Percentiles rank a stretch among this genome's conserved stretches.
Conservation (phyloP, 176 grass and related monocot genomes). For the Microstegium vimineum region DNA sequence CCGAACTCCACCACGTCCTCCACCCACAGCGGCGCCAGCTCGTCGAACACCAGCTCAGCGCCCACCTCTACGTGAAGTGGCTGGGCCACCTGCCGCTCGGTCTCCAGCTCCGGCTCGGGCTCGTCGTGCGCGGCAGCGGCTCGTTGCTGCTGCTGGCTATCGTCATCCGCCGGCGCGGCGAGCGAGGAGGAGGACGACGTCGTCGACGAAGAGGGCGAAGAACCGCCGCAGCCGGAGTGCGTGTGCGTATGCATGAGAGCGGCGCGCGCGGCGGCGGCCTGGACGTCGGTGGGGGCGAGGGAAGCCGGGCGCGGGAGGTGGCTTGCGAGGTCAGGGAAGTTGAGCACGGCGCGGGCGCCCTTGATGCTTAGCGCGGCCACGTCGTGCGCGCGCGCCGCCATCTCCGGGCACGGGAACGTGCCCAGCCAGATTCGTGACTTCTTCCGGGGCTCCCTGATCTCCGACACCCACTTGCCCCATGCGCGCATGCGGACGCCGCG, state of each 20-base stretch:
- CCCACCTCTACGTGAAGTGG: not conserved
- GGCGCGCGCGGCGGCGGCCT: slow-evolving; percentile 72
- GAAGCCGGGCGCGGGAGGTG: slow-evolving; percentile 52
- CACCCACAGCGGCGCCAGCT: slow-evolving; percentile 54
- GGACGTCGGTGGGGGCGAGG: slow-evolving; percentile 68
- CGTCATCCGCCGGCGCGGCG: not conserved
- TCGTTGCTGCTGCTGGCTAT: too few relatives aligned
- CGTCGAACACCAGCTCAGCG: slow-evolving; percentile 53
- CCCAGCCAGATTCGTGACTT: slow-evolving; percentile 98
- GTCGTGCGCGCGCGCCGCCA: slow-evolving; percentile 94
- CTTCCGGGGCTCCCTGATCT: slow-evolving; percentile 97
- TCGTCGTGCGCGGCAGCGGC: not conserved
- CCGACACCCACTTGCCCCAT: slow-evolving; percentile 98
- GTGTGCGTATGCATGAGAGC: slow-evolving; percentile 69
- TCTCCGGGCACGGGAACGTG: slow-evolving; percentile 76
- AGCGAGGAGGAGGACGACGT: not conserved
- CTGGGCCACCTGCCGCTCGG: not conserved
- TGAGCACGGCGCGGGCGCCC: slow-evolving; percentile 67
- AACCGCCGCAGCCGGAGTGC: too few relatives aligned
- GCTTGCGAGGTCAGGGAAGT: slow-evolving; percentile 74
- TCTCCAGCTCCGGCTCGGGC: not conserved
- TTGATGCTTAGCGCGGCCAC: slow-evolving; percentile 82
- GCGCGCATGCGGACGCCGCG: slow-evolving; percentile 75
- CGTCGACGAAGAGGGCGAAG: not conserved
- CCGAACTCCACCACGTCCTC: slow-evolving; percentile 42